A percentile compares a stretch with the other conserved stretches of the same genome.
Evolutionary conservation across 495 filamentous ascomycete species (phyloP).

Genomic region (Annulohypoxylon moriforme): DNA sequence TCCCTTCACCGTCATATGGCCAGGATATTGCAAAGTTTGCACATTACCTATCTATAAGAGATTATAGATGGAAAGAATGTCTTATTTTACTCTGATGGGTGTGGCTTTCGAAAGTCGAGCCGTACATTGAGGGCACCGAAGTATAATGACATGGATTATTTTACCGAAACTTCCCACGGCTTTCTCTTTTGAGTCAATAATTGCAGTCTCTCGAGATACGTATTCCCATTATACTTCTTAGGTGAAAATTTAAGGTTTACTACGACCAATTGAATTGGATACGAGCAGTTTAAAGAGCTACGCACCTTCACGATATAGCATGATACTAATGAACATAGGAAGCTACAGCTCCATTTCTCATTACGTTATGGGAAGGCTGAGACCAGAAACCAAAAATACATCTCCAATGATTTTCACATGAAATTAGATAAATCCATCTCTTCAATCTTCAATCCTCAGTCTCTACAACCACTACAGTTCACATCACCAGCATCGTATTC

Average conservation of each 20-base stretch:
- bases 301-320: constrained; percentile 19
- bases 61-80: constrained; percentile 4
- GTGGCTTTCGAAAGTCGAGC: background rate
- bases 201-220: constrained; percentile 1
- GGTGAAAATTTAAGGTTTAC: constrained; percentile 14
- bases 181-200: constrained; percentile 7
- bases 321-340: constrained; percentile 17
- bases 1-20: background rate
- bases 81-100: background rate
- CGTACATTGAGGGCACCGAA: background rate
- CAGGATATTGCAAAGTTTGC: background rate
- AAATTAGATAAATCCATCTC: constrained; percentile 14
- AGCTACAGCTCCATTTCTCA: constrained; percentile 6
- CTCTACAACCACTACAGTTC: constrained; percentile 22
- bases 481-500: constrained; percentile 13
- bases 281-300: constrained; percentile 2
- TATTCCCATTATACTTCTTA: background rate
- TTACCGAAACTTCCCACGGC: constrained; percentile 10
- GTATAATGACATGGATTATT: constrained; percentile 17
- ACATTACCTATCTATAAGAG: background rate
- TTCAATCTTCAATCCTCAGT: constrained; percentile 13
- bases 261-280: background rate
- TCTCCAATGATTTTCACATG: constrained; percentile 16
- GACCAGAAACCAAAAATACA: background rate
- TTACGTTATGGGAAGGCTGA: constrained; percentile 2